Evolutionary conservation across 2,329 filamentous ascomycete genomes (phyloP), one percentile per base, ranked within the genome.

Genomic region (Venturia effusa): DNA sequence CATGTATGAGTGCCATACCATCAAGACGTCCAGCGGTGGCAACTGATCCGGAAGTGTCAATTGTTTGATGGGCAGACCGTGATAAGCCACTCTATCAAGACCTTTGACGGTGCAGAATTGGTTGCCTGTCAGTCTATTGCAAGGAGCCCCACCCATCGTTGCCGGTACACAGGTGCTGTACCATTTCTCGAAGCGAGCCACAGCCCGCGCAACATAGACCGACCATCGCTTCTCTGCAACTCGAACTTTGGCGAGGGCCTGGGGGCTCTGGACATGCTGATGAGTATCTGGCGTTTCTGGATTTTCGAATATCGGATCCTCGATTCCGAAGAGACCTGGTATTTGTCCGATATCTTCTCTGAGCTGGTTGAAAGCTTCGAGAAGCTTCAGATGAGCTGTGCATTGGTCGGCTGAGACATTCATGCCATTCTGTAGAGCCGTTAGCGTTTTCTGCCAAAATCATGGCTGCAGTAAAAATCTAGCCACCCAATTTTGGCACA

Each of bases 1-100:
- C 83, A 90, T 87, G 70, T 90, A 89, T 0, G 88, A 78, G 72
- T 93, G 89, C 86, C 87, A 89, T 0, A 92, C 85, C 87, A 92
- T 89, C 24, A 92, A 74, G 0, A 92, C 83, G 74, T 92, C 85
- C 60, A 88, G 72, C 1, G 86, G 86, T 1, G 84, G 85, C 48
- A 88, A 69, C 63, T 76, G 75, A 10, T 76, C 71, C 19, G 70
- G 70, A 3, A 68, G 73, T 78, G n/a, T 51, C 80, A 81, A 22
- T 4, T 65, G 19, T 45, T 74, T 67, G 30, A 62, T 69, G 64
- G 67, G 66, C 66, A 64, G 30, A 66, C 67, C 61, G 37, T 8
- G 48, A 55, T 67, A 66, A 30, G 68, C 65, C 64, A 70, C 67
- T 39, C 69, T 59, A 8, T 73, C 67, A 68, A 82, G 81, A 0